Base-by-base conservation (phyloP, 805 yeast species). In the Hanseniaspora guilliermondii region DNA sequence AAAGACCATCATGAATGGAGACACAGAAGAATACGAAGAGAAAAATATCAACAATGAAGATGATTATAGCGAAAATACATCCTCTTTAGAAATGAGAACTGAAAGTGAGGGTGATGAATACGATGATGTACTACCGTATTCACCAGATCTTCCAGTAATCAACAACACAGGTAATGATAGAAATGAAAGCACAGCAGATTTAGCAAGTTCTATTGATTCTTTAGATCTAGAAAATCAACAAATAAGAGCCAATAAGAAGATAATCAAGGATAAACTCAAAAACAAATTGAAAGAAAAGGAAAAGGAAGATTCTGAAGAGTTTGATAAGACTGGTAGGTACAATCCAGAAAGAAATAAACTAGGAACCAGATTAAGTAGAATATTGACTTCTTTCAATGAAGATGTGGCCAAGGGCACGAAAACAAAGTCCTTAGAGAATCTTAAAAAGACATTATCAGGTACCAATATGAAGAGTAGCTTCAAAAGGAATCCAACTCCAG, bases 1-100 rank as follows among this genome's bases (percentile, higher is more conserved):
- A 60, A 68, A 68, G 45, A 71, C 82, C 0, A 79, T 84, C 53
- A 87, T 87, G 4, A 69, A 71, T n/a, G 48, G 42, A n/a, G 47
- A 21, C 11, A 22, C 4, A 32, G 54, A 17, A 14, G 52, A 40
- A 19, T 37, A 38, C 6, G 19, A 25, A 9, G 25, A 36, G 36
- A 42, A 52, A 24, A 42, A 35, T 12, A 35, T 12, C 16, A 17
- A 35, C 11, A 16, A 38, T 9, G 53, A 42, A 16, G 35, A 42
- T 3, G 21, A 24, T 14, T 6, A 16, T 16, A 27, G 35, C n/a
- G 42, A 14, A 1, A 39, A 22, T 17, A 39, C 42, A 21, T 22
- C 42, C 7, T 39, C 42, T 11, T 14, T 39, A 17, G 42, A 22
- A 14, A 39, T 39, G 17, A 14, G 27, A 9, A 22, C 27, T 12